Evolutionary conservation across 2,329 filamentous ascomycete genomes (phyloP).

Genomic region (Gnomoniopsis sp.): DNA sequence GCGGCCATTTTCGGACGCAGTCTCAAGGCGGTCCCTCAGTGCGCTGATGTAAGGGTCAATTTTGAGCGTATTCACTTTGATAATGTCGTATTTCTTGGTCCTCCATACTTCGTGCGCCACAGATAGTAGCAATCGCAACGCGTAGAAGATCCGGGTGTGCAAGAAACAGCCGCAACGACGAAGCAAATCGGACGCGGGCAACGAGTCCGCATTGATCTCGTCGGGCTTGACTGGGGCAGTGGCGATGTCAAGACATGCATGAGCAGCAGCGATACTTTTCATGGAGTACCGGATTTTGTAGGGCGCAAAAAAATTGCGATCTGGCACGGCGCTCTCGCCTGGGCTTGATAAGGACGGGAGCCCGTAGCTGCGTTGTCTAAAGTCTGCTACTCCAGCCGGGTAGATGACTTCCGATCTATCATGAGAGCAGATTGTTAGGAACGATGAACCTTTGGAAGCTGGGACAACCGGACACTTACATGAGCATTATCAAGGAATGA

Average conservation of each 20-base stretch:
- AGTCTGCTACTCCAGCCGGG: conserved; percentile 10
- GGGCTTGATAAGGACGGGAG: background rate
- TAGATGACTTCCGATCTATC: conserved; percentile 10
- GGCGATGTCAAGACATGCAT: conserved; percentile 9
- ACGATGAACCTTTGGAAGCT: background rate
- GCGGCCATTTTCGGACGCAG: background rate
- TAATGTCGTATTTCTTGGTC: conserved; percentile 5
- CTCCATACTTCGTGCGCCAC: conserved; percentile 11
- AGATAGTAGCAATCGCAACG: conserved; percentile 11
- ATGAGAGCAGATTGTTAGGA: background rate
- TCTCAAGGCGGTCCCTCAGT: background rate
- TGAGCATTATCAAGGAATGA: conserved; percentile 5
- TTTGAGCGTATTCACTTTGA: conserved; percentile 7
- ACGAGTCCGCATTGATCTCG: background rate
- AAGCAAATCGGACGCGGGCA: background rate
- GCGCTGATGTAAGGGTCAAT: conserved; percentile 7
- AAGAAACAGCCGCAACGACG: conserved; percentile 8
- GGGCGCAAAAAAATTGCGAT: conserved; percentile 15
- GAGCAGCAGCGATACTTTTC: conserved; percentile 13
- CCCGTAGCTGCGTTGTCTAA: conserved; percentile 4
- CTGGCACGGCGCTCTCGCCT: background rate
- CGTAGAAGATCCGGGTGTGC: conserved; percentile 12
- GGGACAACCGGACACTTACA: background rate
- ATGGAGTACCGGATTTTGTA: conserved; percentile 12
- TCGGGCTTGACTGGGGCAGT: background rate